Evolutionary conservation across 2,329 filamentous ascomycete species (phyloP).

Genomic region (Fusarium sambucinum): DNA sequence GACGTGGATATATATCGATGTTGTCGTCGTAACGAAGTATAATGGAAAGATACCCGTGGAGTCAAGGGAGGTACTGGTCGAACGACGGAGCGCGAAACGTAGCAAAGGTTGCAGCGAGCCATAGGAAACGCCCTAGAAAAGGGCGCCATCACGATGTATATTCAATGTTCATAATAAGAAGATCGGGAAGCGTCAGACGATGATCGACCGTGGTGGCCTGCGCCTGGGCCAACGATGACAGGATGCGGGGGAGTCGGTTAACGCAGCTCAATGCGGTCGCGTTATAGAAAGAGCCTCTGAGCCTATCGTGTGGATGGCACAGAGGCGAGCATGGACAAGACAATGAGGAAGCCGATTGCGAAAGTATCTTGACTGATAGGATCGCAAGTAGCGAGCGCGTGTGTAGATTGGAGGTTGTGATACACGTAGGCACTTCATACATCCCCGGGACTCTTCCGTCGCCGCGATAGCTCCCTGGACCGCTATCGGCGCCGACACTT

Average conservation of each 20-base stretch:
- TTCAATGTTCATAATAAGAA: constrained; percentile 42
- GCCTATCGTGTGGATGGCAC: constrained; percentile 26
- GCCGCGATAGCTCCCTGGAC: constrained; percentile 22
- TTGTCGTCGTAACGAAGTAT: constrained; percentile 32
- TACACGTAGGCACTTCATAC: constrained; percentile 11
- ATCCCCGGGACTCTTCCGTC: constrained; percentile 15
- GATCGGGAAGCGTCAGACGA: constrained; percentile 32
- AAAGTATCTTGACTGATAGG: background rate
- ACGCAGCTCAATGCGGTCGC: constrained; percentile 36
- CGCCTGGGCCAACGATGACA: constrained; percentile 43
- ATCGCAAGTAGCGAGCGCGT: background rate
- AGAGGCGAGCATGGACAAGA: background rate
- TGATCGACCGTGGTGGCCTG: constrained; percentile 35
- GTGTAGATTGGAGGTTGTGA: constrained; percentile 2
- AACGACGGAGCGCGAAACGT: constrained; percentile 18
- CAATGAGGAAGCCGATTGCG: background rate
- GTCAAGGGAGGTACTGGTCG: constrained; percentile 10
- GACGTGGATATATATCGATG: constrained; percentile 44
- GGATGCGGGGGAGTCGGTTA: constrained; percentile 41
- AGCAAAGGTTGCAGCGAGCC: constrained; percentile 29
- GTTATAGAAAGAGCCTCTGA: constrained; percentile 30
- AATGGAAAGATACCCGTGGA: constrained; percentile 8
- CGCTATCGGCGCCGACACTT: constrained; percentile 35
- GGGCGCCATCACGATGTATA: constrained; percentile 43
- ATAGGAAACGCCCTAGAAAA: constrained; percentile 43